These are phyloP conservation scores for Pseudohalonectria lignicola DNA, from an alignment of 2,329 filamentous ascomycete genomes.

Conservation along the genomic window DNA sequence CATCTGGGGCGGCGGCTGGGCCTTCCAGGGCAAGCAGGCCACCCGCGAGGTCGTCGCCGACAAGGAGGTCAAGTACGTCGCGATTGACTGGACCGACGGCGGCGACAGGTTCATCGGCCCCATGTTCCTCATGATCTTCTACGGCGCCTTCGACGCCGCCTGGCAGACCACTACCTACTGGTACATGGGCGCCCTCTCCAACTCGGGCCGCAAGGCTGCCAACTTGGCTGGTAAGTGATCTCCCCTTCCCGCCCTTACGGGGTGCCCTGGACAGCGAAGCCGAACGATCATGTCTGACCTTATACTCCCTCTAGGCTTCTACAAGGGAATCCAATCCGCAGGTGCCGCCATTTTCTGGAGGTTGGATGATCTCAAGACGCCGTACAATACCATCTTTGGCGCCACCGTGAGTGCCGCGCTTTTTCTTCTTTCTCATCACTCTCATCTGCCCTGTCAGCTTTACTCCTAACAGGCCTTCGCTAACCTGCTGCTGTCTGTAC, in stretches of 20 bases:
- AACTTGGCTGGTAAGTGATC: constrained; percentile 71
- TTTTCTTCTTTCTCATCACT: background rate
- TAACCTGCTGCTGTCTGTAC: background rate
- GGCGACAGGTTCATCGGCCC: constrained; percentile 2
- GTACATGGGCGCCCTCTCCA: constrained; percentile 90
- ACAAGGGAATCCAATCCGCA: constrained; percentile 63
- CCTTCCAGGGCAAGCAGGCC: constrained; percentile 55
- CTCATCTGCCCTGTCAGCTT: background rate
- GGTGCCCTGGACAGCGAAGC: too few relatives aligned
- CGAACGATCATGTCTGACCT: too few relatives aligned
- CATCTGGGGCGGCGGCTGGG: constrained; percentile 77
- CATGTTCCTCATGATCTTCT: constrained; percentile 85
- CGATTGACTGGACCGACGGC: constrained; percentile 51
- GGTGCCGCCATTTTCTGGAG: constrained; percentile 69
- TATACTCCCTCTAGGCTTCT: constrained; percentile 13
- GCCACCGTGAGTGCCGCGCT: constrained; percentile 27
- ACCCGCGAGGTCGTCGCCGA: constrained; percentile 27
- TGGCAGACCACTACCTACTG: constrained; percentile 92
- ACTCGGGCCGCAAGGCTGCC: constrained; percentile 83
- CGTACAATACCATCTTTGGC: constrained; percentile 64
- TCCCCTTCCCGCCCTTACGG: too few relatives aligned
- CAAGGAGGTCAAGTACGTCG: constrained; percentile 10
- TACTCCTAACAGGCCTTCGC: too few relatives aligned
- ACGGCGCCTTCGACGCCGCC: constrained; percentile 77
- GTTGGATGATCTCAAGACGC: constrained; percentile 49